Conservation (phyloP, 768 basidiomycete species). For the Lactarius tabidus region DNA sequence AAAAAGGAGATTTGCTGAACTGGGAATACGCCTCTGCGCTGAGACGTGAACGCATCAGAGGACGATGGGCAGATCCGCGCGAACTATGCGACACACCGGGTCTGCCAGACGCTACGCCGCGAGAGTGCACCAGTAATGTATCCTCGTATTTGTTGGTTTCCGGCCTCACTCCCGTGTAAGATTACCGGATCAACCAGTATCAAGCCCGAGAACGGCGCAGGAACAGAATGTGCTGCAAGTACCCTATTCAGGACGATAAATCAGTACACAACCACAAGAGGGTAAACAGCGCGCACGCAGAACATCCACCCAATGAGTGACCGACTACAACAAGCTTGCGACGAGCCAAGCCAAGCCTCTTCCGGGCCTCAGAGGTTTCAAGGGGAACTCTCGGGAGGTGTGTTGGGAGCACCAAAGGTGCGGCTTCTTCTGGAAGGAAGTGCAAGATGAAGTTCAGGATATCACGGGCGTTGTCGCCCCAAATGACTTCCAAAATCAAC, state of each 20-base stretch:
- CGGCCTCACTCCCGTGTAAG: constrained; percentile 21
- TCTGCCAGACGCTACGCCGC: constrained; percentile 61
- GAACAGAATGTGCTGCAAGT: constrained; percentile 60
- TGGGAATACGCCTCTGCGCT: constrained; percentile 57
- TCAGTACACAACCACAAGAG: constrained; percentile 8
- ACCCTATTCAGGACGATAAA: constrained; percentile 38
- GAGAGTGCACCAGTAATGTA: constrained; percentile 44
- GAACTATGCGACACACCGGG: constrained; percentile 40
- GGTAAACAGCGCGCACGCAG: constrained; percentile 47
- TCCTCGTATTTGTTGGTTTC: background rate
- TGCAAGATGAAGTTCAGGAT: constrained; percentile 68
- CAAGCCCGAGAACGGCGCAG: constrained; percentile 65
- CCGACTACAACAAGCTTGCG: constrained; percentile 68
- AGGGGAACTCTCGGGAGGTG: constrained; percentile 49
- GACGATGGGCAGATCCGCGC: background rate
- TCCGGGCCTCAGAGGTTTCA: constrained; percentile 41
- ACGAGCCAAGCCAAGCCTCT: constrained; percentile 43
- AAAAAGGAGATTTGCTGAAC: constrained; percentile 60
- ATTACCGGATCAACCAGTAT: constrained; percentile 81
- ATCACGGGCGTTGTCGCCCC: constrained; percentile 75
- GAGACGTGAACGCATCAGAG: background rate
- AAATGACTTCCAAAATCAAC: constrained; percentile 50
- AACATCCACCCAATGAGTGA: constrained; percentile 83
- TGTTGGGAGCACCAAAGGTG: constrained; percentile 41
- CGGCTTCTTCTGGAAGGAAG: constrained; percentile 51